Evolutionary conservation across 2,329 filamentous ascomycete genomes (phyloP).

Genomic region (Fusarium illudens): DNA sequence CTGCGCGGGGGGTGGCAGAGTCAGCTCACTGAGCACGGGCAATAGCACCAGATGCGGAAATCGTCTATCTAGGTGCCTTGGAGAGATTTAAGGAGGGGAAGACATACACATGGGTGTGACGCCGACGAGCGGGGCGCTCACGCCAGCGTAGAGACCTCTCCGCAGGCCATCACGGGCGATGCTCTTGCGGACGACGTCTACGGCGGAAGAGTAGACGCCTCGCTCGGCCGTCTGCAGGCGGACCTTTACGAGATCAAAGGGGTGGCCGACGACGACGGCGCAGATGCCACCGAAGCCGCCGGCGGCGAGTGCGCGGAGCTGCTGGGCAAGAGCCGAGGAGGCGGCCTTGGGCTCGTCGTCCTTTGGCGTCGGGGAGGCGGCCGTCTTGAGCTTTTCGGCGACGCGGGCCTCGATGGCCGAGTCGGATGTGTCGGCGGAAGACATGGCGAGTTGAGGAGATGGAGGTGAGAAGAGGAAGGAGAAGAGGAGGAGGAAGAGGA

Average conservation of each 20-base stretch:
- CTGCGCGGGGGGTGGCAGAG: slow-evolving; percentile 49
- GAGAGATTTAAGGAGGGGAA: neutral
- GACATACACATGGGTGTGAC: slow-evolving; percentile 98
- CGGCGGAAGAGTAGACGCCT: slow-evolving; percentile 87
- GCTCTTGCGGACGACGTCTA: slow-evolving; percentile 91
- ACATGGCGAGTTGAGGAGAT: slow-evolving; percentile 31
- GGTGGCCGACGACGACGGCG: slow-evolving; percentile 93
- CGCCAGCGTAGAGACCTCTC: slow-evolving; percentile 92
- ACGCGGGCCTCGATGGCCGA: slow-evolving; percentile 44
- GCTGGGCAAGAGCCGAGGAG: slow-evolving; percentile 52
- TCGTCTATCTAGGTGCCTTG: neutral
- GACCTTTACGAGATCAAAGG: slow-evolving; percentile 98
- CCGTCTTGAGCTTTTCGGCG: slow-evolving; percentile 55
- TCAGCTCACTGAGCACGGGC: neutral
- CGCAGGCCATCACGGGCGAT: slow-evolving; percentile 84
- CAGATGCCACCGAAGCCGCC: slow-evolving; percentile 94
- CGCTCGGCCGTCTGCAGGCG: slow-evolving; percentile 94
- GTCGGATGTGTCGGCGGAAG: slow-evolving; percentile 38
- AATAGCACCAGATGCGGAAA: neutral
- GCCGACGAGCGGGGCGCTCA: slow-evolving; percentile 91
- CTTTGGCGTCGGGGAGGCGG: slow-evolving; percentile 55
- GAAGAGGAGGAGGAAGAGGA: slow-evolving; percentile 4
- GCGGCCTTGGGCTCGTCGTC: slow-evolving; percentile 51
- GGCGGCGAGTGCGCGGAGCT: slow-evolving; percentile 82
- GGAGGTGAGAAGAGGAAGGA: neutral